Evolutionary conservation across 2,329 filamentous ascomycete genomes (phyloP), one percentile per base, ranked within the genome.

Genomic region (Venturia asperata): DNA sequence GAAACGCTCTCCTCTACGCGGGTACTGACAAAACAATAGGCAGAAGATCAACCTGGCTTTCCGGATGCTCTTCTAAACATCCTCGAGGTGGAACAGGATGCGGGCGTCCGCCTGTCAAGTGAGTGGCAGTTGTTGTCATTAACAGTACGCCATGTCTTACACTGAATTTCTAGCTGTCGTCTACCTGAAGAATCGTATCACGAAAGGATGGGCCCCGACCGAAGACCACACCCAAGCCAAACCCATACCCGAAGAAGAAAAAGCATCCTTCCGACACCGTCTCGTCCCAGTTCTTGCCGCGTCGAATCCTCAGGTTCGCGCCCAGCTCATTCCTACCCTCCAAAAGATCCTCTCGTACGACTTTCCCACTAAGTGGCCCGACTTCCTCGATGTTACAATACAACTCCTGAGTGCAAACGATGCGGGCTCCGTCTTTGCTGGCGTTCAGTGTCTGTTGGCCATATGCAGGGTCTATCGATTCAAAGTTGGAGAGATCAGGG

Each of bases 131-230:
- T 9, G 47, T 1, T 52, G 41, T 52, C 58, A 42, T 37, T 24
- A n/a, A 41, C 4, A n/a, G 43, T 15, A 34, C 43, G 30, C 30
- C 21, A 39, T 60, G 30, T 43, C 64, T 63, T 19, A 63, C 42
- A 74, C 68, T 41, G 66, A 61, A 64, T 68, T 67, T 69, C 55
- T 77, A 97, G 93, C 92, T 73, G 92, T 93, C 74, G 91, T 99
- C 71, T 99, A 97, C 79, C 86, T 97, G 76, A 99, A 99, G 81
- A 97, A 99, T 80, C 89, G 92, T 75, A 89, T 97, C 76, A 93
- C 90, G 76, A 89, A 92, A 74, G 92, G 91, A 72, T 99, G 94
- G 94, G 84, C 88, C 65, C 86, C 85, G 68, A 82, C 83, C 73
- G 90, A 95, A 69, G 89, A 93, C 69, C 87, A 84, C 74, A 84